Conservation (phyloP, 148 eudicot species). For the Diospyros lotus region DNA sequence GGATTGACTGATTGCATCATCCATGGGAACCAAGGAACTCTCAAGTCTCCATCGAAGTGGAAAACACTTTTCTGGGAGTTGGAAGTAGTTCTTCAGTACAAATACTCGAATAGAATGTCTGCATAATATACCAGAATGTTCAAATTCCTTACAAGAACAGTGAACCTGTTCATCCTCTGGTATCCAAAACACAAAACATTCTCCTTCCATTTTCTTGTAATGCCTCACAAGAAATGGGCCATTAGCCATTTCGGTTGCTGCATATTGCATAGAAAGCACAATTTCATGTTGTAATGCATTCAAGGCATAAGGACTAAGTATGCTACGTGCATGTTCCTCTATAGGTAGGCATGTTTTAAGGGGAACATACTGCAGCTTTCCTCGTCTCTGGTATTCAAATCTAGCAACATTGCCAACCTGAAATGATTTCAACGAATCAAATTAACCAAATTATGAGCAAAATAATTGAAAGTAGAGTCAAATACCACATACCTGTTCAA, state of each 20-base stretch:
- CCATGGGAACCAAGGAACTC: slow-evolving; percentile 36
- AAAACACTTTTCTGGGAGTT: slow-evolving; percentile 55
- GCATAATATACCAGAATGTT: slow-evolving; percentile 59
- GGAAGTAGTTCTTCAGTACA: slow-evolving; percentile 56
- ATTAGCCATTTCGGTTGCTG: slow-evolving; percentile 45
- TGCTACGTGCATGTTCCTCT: slow-evolving; percentile 58
- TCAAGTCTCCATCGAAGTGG: slow-evolving; percentile 56
- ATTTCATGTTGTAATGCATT: slow-evolving; percentile 44
- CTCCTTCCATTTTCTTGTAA: slow-evolving; percentile 59
- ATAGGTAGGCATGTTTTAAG: slow-evolving; percentile 53
- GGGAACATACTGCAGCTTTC: slow-evolving; percentile 30
- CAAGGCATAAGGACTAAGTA: slow-evolving; percentile 61
- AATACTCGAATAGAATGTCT: slow-evolving; percentile 61
- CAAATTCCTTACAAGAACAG: slow-evolving; percentile 69
- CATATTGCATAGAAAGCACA: slow-evolving; percentile 50
- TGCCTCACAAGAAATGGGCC: slow-evolving; percentile 58
- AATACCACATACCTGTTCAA: slow-evolving; percentile 51
- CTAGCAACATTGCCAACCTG: slow-evolving; percentile 42
- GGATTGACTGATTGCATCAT: slow-evolving; percentile 27
- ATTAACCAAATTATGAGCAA: neutral
- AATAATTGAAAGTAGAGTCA: neutral
- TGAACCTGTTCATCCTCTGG: slow-evolving; percentile 61
- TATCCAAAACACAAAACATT: slow-evolving; percentile 53
- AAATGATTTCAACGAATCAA: slow-evolving; percentile 5
- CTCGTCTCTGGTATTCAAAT: slow-evolving; percentile 22